Conservation (phyloP, 805 yeast genomes). For the Wickerhamiella nectarea region DNA sequence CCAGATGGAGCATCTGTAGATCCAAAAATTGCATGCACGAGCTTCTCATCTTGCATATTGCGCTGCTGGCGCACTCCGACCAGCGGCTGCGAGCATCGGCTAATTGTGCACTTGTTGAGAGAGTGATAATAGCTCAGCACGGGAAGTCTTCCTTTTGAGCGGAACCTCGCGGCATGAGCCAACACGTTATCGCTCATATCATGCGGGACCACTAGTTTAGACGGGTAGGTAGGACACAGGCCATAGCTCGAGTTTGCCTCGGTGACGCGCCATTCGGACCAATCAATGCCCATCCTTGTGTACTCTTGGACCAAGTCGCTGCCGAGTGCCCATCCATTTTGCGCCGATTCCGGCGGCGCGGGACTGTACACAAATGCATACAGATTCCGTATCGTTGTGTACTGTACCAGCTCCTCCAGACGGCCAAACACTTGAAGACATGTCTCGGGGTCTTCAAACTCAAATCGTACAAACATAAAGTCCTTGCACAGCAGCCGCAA, state of each 20-base stretch:
- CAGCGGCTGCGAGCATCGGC: slow-evolving; percentile 85
- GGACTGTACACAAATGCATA: slow-evolving; percentile 79
- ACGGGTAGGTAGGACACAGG: slow-evolving; percentile 68
- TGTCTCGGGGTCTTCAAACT: slow-evolving; percentile 43
- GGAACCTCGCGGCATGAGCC: slow-evolving; percentile 67
- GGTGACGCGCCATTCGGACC: slow-evolving; percentile 57
- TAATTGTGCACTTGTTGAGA: slow-evolving; percentile 51
- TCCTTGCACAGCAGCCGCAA: slow-evolving; percentile 71
- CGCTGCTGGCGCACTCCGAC: slow-evolving; percentile 81
- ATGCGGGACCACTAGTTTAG: slow-evolving; percentile 52
- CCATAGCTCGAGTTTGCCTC: slow-evolving; percentile 40
- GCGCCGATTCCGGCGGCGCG: slow-evolving; percentile 47
- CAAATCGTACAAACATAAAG: slow-evolving; percentile 67
- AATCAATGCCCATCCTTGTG: slow-evolving; percentile 47
- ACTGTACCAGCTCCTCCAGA: slow-evolving; percentile 49
- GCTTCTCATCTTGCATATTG: slow-evolving; percentile 80
- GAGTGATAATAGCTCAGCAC: slow-evolving; percentile 63
- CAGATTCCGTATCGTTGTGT: slow-evolving; percentile 39
- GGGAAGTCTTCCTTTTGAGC: slow-evolving; percentile 80
- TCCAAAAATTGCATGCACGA: slow-evolving; percentile 59
- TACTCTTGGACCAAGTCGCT: slow-evolving; percentile 55
- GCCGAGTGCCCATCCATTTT: slow-evolving; percentile 55
- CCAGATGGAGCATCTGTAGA: slow-evolving; percentile 33
- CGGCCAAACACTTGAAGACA: slow-evolving; percentile 64
- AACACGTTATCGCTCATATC: slow-evolving; percentile 68